Percentiles rank a stretch among this genome's conserved stretches.
phyloP scores from a whole-genome alignment of 805 yeast genomes.

The Saccharomycopsis fermentans region DNA sequence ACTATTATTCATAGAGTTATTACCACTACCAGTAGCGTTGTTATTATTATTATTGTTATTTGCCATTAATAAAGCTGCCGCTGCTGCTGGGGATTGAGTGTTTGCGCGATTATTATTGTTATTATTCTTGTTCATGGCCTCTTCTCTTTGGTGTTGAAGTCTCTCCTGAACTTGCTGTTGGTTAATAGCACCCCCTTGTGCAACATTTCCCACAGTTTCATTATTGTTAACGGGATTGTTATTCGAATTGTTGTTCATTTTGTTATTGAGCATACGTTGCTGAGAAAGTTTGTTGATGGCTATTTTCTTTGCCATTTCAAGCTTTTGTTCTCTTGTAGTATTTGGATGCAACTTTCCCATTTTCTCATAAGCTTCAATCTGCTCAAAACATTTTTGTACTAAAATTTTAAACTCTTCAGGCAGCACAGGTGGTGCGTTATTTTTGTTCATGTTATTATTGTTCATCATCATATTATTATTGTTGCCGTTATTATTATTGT shows the following conservation, averaged over 20 bases:
- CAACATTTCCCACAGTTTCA: neutral
- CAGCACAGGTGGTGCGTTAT: neutral
- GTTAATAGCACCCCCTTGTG: conserved; percentile 5
- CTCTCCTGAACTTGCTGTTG: conserved; percentile 18
- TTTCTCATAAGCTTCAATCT: conserved; percentile 2
- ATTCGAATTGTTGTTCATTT: neutral
- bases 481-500: conserved; percentile 5
- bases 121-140: conserved; percentile 1
- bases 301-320: conserved; percentile 5
- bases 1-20: neutral
- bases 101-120: neutral
- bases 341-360: conserved; percentile 4
- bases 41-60: neutral
- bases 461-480: neutral
- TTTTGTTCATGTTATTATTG: neutral
- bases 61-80: neutral
- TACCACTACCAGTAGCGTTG: neutral
- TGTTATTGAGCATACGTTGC: conserved; percentile 1
- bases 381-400: conserved; percentile 4
- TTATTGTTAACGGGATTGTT: neutral
- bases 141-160: conserved; percentile 12
- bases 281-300: conserved; percentile 6
- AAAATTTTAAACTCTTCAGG: conserved; percentile 6
- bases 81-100: neutral
- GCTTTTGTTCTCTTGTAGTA: conserved; percentile 7